A percentile compares a stretch with the other conserved stretches of the same genome.
Conservation (phyloP, 1,284 basidiomycete species). For the Inonotus hispidus region DNA sequence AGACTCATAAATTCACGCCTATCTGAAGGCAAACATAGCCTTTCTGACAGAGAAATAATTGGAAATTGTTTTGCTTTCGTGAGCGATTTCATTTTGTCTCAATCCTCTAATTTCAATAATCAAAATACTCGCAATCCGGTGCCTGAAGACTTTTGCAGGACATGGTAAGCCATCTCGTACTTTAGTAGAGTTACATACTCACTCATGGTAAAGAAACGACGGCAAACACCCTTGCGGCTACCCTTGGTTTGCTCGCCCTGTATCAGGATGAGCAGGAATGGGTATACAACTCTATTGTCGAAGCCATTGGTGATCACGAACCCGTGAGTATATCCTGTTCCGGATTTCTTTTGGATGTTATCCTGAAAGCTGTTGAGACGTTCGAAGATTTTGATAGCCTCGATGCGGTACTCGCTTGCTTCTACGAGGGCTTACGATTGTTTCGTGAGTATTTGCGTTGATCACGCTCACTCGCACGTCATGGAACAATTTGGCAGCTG, state of each 20-base stretch:
- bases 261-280: conserved; percentile 21
- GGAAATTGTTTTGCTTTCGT: conserved; percentile 21
- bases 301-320: conserved; percentile 7
- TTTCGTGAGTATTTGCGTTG: conserved; percentile 18
- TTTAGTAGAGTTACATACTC: neutral
- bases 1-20: conserved; percentile 16
- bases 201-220: conserved; percentile 17
- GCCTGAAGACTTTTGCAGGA: conserved; percentile 18
- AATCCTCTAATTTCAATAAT: too few relatives aligned
- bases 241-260: conserved; percentile 18
- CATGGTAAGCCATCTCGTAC: conserved; percentile 13
- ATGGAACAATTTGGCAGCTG: too few relatives aligned
- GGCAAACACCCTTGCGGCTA: conserved; percentile 19
- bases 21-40: conserved; percentile 11
- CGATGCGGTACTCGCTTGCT: conserved; percentile 17
- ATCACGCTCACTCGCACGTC: neutral
- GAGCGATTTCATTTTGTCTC: neutral
- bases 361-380: too few relatives aligned
- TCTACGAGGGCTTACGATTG: conserved; percentile 17
- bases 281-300: conserved; percentile 17
- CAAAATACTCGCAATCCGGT: neutral
- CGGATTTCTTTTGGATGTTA: neutral
- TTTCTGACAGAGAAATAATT: conserved; percentile 20
- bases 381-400: conserved; percentile 18
- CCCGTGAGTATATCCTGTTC: conserved; percentile 17